Evolutionary conservation across 768 basidiomycete species (phyloP).

Genomic region (Sporobolomyces pararoseus): DNA sequence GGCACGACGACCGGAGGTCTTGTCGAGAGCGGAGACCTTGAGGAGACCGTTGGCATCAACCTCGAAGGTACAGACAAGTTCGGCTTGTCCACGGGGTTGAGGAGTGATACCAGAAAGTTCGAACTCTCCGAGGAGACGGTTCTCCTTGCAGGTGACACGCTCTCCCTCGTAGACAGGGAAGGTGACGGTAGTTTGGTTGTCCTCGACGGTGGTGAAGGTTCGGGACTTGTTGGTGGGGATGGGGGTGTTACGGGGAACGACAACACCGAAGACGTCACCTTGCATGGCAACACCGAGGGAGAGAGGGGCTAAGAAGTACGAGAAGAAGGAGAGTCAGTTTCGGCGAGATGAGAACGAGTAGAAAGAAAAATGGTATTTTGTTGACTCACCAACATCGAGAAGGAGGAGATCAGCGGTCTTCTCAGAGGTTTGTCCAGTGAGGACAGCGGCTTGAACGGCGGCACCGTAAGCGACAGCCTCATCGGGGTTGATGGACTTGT

Average conservation of each 20-base stretch:
- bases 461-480: constrained; percentile 99
- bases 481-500: constrained; percentile 99
- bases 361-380: not conserved
- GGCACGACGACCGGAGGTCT: constrained; percentile 98
- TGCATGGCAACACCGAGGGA: constrained; percentile 99
- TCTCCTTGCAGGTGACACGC: constrained; percentile 98
- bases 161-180: constrained; percentile 99
- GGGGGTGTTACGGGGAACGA: constrained; percentile 98
- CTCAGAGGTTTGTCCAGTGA: constrained; percentile 96
- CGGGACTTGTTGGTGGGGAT: constrained; percentile 99
- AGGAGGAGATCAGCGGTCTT: constrained; percentile 98
- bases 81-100: constrained; percentile 98
- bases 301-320: constrained; percentile 62
- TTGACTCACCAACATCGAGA: constrained; percentile 67
- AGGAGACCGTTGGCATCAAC: constrained; percentile 98
- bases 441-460: constrained; percentile 97
- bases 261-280: constrained; percentile 98
- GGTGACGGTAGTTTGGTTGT: constrained; percentile 99
- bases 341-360: not conserved
- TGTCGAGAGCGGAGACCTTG: constrained; percentile 97
- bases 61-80: constrained; percentile 98
- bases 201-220: constrained; percentile 99
- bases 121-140: constrained; percentile 97
- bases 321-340: not conserved
- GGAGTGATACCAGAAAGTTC: constrained; percentile 98